Conservation (phyloP, 306 rosid species). For the Hylodesmum podocarpum region DNA sequence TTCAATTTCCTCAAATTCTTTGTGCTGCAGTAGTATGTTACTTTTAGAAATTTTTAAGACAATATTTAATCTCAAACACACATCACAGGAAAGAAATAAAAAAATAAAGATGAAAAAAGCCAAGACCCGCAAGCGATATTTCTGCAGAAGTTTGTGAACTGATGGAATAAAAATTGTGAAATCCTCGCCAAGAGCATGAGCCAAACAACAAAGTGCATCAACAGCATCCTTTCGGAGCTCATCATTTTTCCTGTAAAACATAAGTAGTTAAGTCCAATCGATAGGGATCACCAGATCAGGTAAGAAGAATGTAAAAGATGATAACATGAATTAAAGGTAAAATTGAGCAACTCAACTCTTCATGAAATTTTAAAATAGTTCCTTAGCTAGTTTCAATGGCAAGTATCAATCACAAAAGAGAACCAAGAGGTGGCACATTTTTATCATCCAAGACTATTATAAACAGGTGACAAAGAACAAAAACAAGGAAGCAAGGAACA, state of each 20-base stretch:
- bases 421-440: neutral
- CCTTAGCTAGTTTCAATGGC: neutral
- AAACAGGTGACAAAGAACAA: neutral
- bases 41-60: conserved; percentile 6
- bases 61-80: neutral
- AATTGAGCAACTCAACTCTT: neutral
- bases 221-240: conserved; percentile 88
- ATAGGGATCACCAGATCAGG: conserved; percentile 13
- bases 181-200: conserved; percentile 98
- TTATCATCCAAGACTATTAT: neutral
- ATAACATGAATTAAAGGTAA: neutral
- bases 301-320: conserved; percentile 14
- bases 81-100: neutral
- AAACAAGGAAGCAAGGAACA: conserved; percentile 9
- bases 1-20: conserved; percentile 97
- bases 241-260: conserved; percentile 68
- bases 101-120: neutral
- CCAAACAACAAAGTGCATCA: conserved; percentile 96
- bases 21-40: conserved; percentile 63
- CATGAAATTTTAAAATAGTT: conserved; percentile 1
- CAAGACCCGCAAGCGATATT: conserved; percentile 74
- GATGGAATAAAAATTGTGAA: conserved; percentile 93
- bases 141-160: conserved; percentile 77
- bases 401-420: conserved; percentile 1
- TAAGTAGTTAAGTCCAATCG: conserved; percentile 21